A percentile compares a stretch with the other conserved stretches of the same genome.
phyloP scores from a whole-genome alignment of 2,329 filamentous ascomycete genomes.

The Alternaria sp. region DNA sequence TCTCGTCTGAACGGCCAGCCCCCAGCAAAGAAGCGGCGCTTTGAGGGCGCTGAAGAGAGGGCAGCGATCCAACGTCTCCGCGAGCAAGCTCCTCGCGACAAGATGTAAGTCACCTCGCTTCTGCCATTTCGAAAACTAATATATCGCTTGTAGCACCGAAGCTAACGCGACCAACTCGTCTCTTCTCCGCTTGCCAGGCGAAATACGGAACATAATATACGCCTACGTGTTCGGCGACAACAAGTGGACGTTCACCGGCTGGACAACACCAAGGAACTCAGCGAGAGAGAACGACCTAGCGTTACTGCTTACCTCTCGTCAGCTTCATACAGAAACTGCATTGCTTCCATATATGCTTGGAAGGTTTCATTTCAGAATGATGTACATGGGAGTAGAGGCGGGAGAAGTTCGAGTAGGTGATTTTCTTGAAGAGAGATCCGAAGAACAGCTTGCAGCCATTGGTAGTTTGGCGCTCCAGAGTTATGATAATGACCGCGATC shows the following conservation, averaged over 20 bases:
- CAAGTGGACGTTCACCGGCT: fast-evolving
- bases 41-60: not conserved
- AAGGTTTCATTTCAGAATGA: not conserved
- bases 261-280: not conserved
- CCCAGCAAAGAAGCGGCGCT: not conserved
- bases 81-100: not conserved
- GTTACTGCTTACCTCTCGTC: not conserved
- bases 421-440: not conserved
- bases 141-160: not conserved
- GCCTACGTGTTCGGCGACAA: not conserved
- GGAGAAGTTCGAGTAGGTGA: not conserved
- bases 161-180: not conserved
- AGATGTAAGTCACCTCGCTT: not conserved
- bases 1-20: not conserved
- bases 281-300: not conserved
- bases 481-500: not conserved
- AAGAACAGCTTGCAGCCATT: not conserved
- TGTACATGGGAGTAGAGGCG: not conserved
- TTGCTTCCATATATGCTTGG: not conserved
- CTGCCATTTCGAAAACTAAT: not conserved
- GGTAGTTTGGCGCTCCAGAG: not conserved
- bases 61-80: not conserved
- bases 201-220: not conserved
- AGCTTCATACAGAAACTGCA: not conserved
- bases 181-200: not conserved